These are phyloP conservation scores for Termitomyces heimii DNA, from an alignment of 768 basidiomycete genomes.

Conservation along the genomic window DNA sequence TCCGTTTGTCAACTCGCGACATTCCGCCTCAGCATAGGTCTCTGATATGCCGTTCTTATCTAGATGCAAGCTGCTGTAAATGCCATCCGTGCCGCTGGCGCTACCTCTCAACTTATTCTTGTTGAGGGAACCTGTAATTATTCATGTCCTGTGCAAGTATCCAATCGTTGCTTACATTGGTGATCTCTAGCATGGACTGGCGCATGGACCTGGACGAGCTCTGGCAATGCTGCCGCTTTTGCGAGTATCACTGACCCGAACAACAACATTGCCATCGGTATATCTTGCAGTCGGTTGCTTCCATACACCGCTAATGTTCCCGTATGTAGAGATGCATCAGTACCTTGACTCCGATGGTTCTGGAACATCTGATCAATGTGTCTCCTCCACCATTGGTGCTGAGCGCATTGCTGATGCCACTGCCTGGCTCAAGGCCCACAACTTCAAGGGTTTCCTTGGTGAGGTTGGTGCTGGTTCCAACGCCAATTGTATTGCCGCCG, in stretches of 20 bases:
- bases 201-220: conserved; percentile 55
- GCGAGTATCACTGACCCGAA: conserved; percentile 48
- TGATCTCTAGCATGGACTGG: conserved; percentile 50
- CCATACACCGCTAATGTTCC: not conserved
- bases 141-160: not conserved
- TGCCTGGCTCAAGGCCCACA: conserved; percentile 50
- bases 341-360: conserved; percentile 65
- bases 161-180: conserved; percentile 1
- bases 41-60: not conserved
- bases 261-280: conserved; percentile 56
- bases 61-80: conserved; percentile 63
- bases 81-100: conserved; percentile 57
- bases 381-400: conserved; percentile 53
- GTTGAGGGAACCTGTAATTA: conserved; percentile 38
- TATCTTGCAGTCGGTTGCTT: conserved; percentile 9
- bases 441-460: conserved; percentile 59
- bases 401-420: conserved; percentile 54
- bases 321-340: conserved; percentile 56
- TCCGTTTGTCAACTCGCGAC: conserved; percentile 29
- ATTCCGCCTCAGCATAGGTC: not conserved
- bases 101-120: conserved; percentile 48
- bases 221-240: conserved; percentile 52
- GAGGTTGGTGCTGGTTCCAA: conserved; percentile 54
- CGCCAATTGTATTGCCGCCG: conserved; percentile 37
- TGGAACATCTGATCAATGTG: conserved; percentile 47